Percentiles rank a stretch among this genome's conserved stretches.
Evolutionary conservation across 192 early-diverging fungal species (phyloP).

Genomic region (Phycomyces nitens): DNA sequence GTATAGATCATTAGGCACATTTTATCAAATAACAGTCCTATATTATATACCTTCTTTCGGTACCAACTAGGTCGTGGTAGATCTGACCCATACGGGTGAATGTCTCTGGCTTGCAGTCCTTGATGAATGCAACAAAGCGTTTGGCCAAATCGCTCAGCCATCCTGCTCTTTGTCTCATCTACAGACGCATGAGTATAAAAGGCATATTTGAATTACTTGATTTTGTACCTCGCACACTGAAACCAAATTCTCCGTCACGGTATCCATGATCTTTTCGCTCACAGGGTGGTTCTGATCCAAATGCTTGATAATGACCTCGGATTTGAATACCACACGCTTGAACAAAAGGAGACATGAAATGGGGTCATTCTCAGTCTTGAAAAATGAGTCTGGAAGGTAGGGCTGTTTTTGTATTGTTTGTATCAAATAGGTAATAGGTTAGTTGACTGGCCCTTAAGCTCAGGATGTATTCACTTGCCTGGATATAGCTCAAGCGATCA

Average conservation of each 20-base stretch:
- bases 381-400: constrained; percentile 85
- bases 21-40: constrained; percentile 8
- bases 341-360: constrained; percentile 73
- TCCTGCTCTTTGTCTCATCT: constrained; percentile 60
- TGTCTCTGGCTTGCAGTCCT: constrained; percentile 60
- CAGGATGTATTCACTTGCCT: constrained; percentile 16
- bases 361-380: constrained; percentile 73
- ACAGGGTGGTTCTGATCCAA: constrained; percentile 57
- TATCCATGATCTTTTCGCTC: constrained; percentile 54
- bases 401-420: constrained; percentile 41
- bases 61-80: constrained; percentile 72
- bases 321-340: constrained; percentile 80
- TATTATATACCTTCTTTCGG: constrained; percentile 68
- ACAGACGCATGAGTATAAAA: neutral
- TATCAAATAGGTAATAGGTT: constrained; percentile 19
- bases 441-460: too few species aligned
- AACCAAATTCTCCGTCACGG: constrained; percentile 50
- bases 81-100: constrained; percentile 72
- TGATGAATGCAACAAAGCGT: constrained; percentile 66
- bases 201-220: neutral
- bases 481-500: constrained; percentile 60
- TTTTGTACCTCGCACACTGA: constrained; percentile 47
- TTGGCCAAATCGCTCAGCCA: constrained; percentile 67
- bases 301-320: constrained; percentile 70
- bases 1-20: neutral